Evolutionary conservation across 2,329 filamentous ascomycete genomes (phyloP), one percentile per base, ranked within the genome.

Genomic region (Immersiporthe knoxdaviesiana): DNA sequence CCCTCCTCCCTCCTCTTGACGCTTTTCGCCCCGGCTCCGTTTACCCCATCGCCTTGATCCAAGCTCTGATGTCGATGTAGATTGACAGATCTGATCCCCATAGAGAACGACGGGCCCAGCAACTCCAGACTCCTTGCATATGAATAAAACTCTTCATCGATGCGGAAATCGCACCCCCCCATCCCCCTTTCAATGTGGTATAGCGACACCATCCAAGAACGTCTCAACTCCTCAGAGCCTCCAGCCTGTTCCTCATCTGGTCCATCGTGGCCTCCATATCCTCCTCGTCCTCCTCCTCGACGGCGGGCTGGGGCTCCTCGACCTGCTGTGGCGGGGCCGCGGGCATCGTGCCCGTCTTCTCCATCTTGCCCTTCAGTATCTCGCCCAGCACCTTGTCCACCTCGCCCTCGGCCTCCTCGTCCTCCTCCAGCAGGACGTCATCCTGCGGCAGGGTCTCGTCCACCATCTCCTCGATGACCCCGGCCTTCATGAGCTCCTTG

Each of bases 401-500:
- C 84, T 98, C 95, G 27, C 82, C 83, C 77, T 92, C 90, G 1
- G 86, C 90, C 79, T 93, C 91, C 7, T 90, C 92, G 75, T 94
- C 92, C 69, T 89, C 85, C 71, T 93, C 89, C 69, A 92, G 87
- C 66, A 88, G 84, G 74, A 93, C 83, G 65, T 90, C 81, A 68
- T 94, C 90, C 73, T 90, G 87, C n/a, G 94, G 93, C 73, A 98
- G 82, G 58, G 86, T 90, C 78, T 98, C 95, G 62, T 91, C 92
- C 5, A 97, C 90, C 92, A 98, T 97, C 83, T 99, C 96, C 84
- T 98, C 95, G 71, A 98, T 97, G 73, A 99, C 95, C 21, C 95
- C 96, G 2, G 96, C 95, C 83, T 94, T 97, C 79, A 97, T 92
- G 74, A 98, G 82, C 84, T 98, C 96, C 69, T 91, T 86, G 75